phyloP scores from a whole-genome alignment of 1,284 basidiomycete species.

The Xerocomus cyaneibrunnescens region DNA sequence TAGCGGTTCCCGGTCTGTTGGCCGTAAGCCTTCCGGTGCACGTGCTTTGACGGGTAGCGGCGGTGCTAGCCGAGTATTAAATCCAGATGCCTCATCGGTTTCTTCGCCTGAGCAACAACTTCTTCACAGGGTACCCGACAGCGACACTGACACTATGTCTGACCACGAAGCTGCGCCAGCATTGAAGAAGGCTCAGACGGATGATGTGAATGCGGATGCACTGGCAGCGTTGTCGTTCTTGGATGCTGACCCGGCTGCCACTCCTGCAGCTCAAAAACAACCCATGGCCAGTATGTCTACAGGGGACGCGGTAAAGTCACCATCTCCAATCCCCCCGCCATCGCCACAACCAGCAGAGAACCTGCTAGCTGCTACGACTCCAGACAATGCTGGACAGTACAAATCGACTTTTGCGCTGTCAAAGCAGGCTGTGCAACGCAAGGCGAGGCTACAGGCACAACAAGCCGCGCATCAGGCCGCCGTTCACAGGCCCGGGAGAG shows the following conservation, averaged over 20 bases:
- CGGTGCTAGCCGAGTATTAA: slow-evolving; percentile 35
- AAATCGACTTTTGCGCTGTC: slow-evolving; percentile 85
- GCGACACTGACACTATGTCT: slow-evolving; percentile 34
- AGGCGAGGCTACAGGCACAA: slow-evolving; percentile 78
- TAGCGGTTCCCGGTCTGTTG: slow-evolving; percentile 44
- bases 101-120: slow-evolving; percentile 32
- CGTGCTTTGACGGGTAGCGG: slow-evolving; percentile 60
- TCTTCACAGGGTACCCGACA: slow-evolving; percentile 29
- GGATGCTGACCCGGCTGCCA: slow-evolving; percentile 41
- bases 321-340: slow-evolving; percentile 27
- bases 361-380: slow-evolving; percentile 14
- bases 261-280: slow-evolving; percentile 21
- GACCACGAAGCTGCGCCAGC: slow-evolving; percentile 14
- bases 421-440: slow-evolving; percentile 76
- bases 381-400: slow-evolving; percentile 41
- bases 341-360: slow-evolving; percentile 21
- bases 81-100: slow-evolving; percentile 33
- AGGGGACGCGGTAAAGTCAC: slow-evolving; percentile 19
- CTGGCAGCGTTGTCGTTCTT: slow-evolving; percentile 76
- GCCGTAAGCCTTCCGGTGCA: slow-evolving; percentile 82
- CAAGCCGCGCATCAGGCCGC: slow-evolving; percentile 77
- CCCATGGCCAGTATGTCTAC: slow-evolving; percentile 11
- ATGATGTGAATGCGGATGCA: slow-evolving; percentile 64
- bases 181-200: slow-evolving; percentile 28
- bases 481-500: slow-evolving; percentile 67